Base-by-base conservation (phyloP, 108 stramenopile genomes). In the Cyclotella kingstonii region DNA sequence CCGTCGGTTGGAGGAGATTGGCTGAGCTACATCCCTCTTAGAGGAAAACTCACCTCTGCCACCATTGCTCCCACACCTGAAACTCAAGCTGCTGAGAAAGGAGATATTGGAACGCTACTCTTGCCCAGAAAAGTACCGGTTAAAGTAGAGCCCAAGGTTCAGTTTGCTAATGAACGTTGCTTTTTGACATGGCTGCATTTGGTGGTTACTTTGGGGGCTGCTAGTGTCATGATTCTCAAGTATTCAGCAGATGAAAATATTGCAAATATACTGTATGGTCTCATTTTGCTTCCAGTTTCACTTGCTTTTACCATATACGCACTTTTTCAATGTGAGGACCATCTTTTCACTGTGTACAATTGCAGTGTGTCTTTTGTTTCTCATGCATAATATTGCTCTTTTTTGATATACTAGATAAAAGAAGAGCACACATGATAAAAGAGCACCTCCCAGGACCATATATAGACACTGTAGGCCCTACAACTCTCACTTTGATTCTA, bases 121-220 rank as follows among this genome's bases (percentile, higher is more conserved):
- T 30, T 77, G 23, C 69, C 63, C 1, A 31, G 76, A 23, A 77
- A 80, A 50, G 72, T 76, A 9, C 84, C 84, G 26, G 40, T 79
- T 26, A 85, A 85, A 65, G 75, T 92, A 11, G 91, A 92, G 44
- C 91, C 91, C 31, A 77, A 74, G 63, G 70, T 66, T 30, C 53
- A 73, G 40, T 59, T 81, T 45, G 87, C 87, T 15, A 87, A 87
- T 60, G 90, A 91, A 49, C 73, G 90, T 12, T 89, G 88, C 3
- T 83, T 91, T 59, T 43, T 91, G 30, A 49, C 77, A 7, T 91
- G 90, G 90, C 39, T 84, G n/a, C 69, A 70, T 35, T 47, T 74
- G 38, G 74, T 80, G 17, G 31, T 76, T 11, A 66, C 50, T 12
- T 53, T 81, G 35, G 64, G 55, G 1, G 47, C 18, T n/a, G 77